Evolutionary conservation across 768 basidiomycete genomes (phyloP).

Genomic region (Gelatoporia subvermispora): DNA sequence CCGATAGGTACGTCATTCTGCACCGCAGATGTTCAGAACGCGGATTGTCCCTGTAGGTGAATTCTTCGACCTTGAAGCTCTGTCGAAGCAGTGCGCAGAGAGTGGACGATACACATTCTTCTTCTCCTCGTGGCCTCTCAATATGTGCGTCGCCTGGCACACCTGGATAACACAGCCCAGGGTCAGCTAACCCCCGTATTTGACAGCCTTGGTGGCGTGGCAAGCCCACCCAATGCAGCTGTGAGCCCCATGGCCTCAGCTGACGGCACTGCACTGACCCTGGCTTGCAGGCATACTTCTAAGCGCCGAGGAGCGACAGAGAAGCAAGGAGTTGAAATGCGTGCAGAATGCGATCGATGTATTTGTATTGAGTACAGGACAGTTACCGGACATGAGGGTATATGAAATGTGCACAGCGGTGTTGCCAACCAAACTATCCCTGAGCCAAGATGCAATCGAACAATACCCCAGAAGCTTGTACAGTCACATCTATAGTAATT

Average conservation of each 20-base stretch:
- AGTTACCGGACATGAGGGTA: too few species aligned
- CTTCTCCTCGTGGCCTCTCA: slow-evolving; percentile 71
- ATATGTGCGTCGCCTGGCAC: slow-evolving; percentile 44
- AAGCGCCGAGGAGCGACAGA: background rate
- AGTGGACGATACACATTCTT: slow-evolving; percentile 67
- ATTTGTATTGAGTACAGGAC: background rate
- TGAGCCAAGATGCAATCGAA: too few species aligned
- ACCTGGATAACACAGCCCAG: background rate
- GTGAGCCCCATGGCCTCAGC: slow-evolving; percentile 34
- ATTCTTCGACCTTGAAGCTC: slow-evolving; percentile 65
- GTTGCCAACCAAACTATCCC: too few species aligned
- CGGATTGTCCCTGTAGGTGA: slow-evolving; percentile 45
- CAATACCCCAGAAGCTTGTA: too few species aligned
- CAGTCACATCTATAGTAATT: too few species aligned
- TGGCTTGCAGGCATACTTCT: slow-evolving; percentile 20
- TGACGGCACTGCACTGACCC: background rate
- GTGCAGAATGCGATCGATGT: too few species aligned
- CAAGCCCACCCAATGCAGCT: slow-evolving; percentile 68
- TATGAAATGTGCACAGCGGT: too few species aligned
- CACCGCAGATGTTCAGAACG: background rate
- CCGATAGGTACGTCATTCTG: slow-evolving; percentile 47
- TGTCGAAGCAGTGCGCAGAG: slow-evolving; percentile 51
- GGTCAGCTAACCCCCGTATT: slow-evolving; percentile 2
- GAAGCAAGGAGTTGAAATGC: too few species aligned
- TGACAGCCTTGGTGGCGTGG: slow-evolving; percentile 57